A percentile compares a stretch with the other conserved stretches of the same genome.
phyloP scores from a whole-genome alignment of 2,329 filamentous ascomycete species.

The Fusarium verticillioides region DNA sequence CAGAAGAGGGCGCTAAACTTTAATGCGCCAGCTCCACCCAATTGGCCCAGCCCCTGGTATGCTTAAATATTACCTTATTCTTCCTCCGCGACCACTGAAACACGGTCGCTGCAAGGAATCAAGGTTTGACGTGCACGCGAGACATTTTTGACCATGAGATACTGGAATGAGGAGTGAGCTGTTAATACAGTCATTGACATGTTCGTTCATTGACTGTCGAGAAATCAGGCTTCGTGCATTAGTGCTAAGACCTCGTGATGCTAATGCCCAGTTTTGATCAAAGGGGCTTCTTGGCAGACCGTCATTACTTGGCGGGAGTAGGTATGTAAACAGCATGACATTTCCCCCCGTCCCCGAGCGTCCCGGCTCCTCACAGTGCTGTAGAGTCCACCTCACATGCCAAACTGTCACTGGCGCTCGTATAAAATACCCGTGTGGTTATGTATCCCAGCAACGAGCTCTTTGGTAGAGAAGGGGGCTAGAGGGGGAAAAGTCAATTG shows the following conservation, averaged over 20 bases:
- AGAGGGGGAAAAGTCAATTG: background rate
- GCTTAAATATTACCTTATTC: constrained; percentile 47
- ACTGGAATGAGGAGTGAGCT: background rate
- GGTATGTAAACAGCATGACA: constrained; percentile 1
- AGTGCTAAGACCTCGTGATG: constrained; percentile 5
- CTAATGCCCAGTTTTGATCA: constrained; percentile 31
- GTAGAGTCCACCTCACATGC: background rate
- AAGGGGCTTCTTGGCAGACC: constrained; percentile 31
- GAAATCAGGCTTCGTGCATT: constrained; percentile 9
- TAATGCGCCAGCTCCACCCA: constrained; percentile 37
- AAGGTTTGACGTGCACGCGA: background rate
- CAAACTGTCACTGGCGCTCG: background rate
- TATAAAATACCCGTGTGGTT: background rate
- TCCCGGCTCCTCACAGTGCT: background rate
- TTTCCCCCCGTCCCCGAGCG: constrained; percentile 1
- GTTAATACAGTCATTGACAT: background rate
- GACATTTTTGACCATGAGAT: background rate
- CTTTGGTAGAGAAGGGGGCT: background rate
- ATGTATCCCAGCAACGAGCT: constrained; percentile 9
- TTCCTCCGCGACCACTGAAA: constrained; percentile 27
- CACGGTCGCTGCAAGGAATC: constrained; percentile 13
- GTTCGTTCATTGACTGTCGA: background rate
- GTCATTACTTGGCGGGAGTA: constrained; percentile 26
- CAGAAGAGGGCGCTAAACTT: constrained; percentile 36
- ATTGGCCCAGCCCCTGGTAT: constrained; percentile 38